Percentiles rank a stretch among this genome's conserved stretches.
These are phyloP conservation scores for Laetiporus sulphureus DNA, from an alignment of 1,284 basidiomycete species.

Conservation along the genomic window DNA sequence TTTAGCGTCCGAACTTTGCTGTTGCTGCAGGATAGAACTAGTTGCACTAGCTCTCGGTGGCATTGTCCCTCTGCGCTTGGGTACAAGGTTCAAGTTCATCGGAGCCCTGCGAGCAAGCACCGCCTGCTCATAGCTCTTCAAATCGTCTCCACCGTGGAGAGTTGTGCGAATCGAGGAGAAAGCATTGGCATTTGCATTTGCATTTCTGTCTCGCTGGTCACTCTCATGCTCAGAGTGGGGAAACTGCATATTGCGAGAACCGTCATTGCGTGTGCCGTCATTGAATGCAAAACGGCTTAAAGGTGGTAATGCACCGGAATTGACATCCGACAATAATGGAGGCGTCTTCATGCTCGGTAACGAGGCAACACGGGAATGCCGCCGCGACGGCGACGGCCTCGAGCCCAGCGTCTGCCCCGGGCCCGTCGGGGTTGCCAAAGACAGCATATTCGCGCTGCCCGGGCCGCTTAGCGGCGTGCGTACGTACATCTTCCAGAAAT, in stretches of 20 bases:
- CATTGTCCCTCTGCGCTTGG: constrained; percentile 27
- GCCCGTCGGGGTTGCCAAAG: constrained; percentile 21
- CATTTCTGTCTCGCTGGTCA: neutral
- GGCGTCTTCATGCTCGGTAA: constrained; percentile 64
- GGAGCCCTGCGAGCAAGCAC: constrained; percentile 61
- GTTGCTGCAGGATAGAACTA: constrained; percentile 2
- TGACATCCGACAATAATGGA: constrained; percentile 14
- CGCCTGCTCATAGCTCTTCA: constrained; percentile 68
- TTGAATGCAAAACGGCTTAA: constrained; percentile 1
- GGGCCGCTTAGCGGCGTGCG: constrained; percentile 58
- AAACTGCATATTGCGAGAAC: neutral
- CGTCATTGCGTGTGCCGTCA: neutral
- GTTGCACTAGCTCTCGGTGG: constrained; percentile 10
- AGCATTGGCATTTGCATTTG: constrained; percentile 12
- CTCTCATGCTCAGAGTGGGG: neutral
- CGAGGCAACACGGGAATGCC: constrained; percentile 53
- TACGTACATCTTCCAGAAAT: constrained; percentile 73
- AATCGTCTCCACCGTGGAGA: constrained; percentile 46
- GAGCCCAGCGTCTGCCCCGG: constrained; percentile 21
- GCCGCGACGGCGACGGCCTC: constrained; percentile 21
- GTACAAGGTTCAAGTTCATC: constrained; percentile 40
- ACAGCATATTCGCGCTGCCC: constrained; percentile 20
- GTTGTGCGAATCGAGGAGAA: constrained; percentile 29
- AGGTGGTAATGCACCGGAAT: constrained; percentile 10
- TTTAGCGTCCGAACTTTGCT: constrained; percentile 2